Conservation (phyloP, 2,329 filamentous ascomycete genomes). For the Zasmidium citrigriseum region DNA sequence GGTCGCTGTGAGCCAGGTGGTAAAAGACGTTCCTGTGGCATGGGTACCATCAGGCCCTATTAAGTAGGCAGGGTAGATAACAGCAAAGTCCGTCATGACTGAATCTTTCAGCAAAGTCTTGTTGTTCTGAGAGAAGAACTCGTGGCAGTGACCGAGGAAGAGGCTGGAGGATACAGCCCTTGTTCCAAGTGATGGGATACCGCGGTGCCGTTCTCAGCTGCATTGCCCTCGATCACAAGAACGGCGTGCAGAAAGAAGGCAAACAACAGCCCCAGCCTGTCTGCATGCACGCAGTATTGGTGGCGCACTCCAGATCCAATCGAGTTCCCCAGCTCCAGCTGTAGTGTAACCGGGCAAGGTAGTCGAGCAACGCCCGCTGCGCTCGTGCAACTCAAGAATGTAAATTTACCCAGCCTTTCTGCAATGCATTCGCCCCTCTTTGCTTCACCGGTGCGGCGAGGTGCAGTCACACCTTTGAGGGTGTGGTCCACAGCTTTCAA, state of each 20-base stretch:
- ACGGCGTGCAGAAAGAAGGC: neutral
- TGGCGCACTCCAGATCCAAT: neutral
- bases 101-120: too few relatives aligned
- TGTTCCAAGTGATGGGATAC: too few relatives aligned
- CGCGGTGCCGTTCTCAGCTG: neutral
- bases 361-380: neutral
- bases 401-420: neutral
- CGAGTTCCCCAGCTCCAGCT: neutral
- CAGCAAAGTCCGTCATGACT: too few relatives aligned
- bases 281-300: neutral
- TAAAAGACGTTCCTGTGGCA: too few relatives aligned
- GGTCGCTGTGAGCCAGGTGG: too few relatives aligned
- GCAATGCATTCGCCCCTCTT: neutral
- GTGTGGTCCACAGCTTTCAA: too few relatives aligned
- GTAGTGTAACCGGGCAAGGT: neutral
- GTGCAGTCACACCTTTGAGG: too few relatives aligned
- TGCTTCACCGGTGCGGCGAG: neutral
- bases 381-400: neutral
- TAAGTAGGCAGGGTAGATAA: too few relatives aligned
- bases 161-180: too few relatives aligned
- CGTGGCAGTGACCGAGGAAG: too few relatives aligned
- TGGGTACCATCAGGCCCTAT: too few relatives aligned
- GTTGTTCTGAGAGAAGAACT: too few relatives aligned
- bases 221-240: neutral
- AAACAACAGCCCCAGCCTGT: neutral